Base-by-base conservation (phyloP, 768 basidiomycete genomes). In the Amanita muscaria region DNA sequence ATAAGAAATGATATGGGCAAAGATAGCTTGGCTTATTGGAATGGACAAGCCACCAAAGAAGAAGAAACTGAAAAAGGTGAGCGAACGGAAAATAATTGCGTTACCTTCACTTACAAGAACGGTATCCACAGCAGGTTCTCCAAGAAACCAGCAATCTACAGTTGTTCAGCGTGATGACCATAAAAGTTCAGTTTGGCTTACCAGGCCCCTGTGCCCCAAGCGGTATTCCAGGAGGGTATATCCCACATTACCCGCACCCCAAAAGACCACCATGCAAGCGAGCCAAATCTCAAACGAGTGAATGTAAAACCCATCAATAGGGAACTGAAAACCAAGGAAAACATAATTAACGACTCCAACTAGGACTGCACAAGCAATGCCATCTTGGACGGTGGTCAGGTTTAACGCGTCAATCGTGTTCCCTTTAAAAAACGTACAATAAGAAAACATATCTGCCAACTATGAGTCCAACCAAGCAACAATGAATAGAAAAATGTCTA, bases 251-350 rank as follows among this genome's bases (percentile, higher is more conserved):
- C 85, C 85, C 16, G 76, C 67, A 2, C 83, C 83, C 61, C 79
- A 80, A 62, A 88, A 88, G 21, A 88, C 83, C n/a, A 84, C 69
- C 1, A 76, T 76, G 10, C 78, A 80, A 25, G 86, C 83, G 27
- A 88, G 70, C 76, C 79, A 87, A 54, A 87, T 82, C 63, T 88
- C 86, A 59, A 86, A 87, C 54, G 74, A 75, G 61, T 80, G 83
- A 64, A 84, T 73, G 65, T 87, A 88, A 59, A 74, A 86, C 18
- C 76, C 80, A 56, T 88, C 85, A 12, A 84, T 75, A 5, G 75
- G 73, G 59, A 86, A 77, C 56, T 74, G 70, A 62, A 80, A 85
- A 1, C 85, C 85, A 22, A 88, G 77, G 10, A 88, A 59, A 22
- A 81, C 63, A 59, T 88, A 88, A 65, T 88, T 88, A 63, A 87